A percentile compares a stretch with the other conserved stretches of the same genome.
Conservation (phyloP, 2,329 filamentous ascomycete species). For the Colletotrichum sp. region DNA sequence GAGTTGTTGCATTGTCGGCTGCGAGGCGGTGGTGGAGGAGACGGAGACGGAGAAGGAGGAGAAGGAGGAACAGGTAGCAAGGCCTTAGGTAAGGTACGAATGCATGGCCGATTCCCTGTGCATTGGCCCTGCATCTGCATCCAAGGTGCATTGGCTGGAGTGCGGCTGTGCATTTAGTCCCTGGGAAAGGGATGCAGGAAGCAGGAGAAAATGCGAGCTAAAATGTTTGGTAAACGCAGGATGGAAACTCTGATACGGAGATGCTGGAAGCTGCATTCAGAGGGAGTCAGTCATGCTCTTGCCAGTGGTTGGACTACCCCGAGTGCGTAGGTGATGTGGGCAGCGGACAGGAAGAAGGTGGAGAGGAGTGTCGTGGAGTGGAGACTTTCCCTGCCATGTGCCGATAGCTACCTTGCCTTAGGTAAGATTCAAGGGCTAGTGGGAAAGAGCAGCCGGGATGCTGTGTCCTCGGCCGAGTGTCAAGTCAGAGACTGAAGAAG, state of each 20-base stretch:
- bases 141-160: not conserved
- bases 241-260: not conserved
- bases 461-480: not conserved
- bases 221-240: not conserved
- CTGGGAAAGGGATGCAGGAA: slow-evolving; percentile 2
- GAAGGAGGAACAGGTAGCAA: not conserved
- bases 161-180: slow-evolving; percentile 10
- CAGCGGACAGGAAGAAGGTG: not conserved
- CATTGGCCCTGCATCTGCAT: slow-evolving; percentile 4
- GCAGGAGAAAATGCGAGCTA: slow-evolving; percentile 4
- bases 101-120: not conserved
- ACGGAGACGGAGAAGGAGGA: not conserved
- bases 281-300: not conserved
- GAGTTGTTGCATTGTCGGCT: not conserved
- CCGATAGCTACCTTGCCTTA: not conserved
- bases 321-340: not conserved
- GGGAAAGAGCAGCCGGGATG: not conserved
- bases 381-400: not conserved
- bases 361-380: not conserved
- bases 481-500: not conserved
- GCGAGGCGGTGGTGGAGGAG: not conserved
- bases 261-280: not conserved
- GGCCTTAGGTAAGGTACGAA: not conserved
- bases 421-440: not conserved
- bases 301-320: not conserved